Evolutionary conservation across 495 filamentous ascomycete genomes (phyloP), one percentile per base, ranked within the genome.

Genomic region (Trichoderma reesei): DNA sequence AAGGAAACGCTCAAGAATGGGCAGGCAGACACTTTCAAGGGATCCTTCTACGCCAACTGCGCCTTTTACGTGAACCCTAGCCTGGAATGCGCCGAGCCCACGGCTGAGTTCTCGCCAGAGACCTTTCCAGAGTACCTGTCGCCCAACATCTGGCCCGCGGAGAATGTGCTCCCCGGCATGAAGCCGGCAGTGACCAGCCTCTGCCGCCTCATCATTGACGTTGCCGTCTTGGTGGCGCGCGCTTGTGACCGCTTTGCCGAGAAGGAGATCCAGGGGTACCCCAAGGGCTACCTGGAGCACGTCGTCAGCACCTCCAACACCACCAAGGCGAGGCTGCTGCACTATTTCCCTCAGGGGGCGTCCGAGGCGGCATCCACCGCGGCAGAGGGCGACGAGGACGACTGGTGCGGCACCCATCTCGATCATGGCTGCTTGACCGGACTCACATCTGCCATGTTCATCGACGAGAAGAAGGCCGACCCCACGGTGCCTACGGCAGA

Each of bases 1-100:
- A 96, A 95, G 75, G 93, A 96, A 75, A 94, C 89, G n/a, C 85
- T 98, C 60, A 90, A 90, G 67, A 86, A 89, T 70, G 91, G 92
- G 65, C 86, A 88, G 65, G 90, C 92, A 67, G 94, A 99, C 69
- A 96, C 89, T 5, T 82, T 90, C 11, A 99, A 99, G 78, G 94
- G 94, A 63, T 96, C 91, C 18, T 99, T 89, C 80, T 99, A 98
- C 73, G 88, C 92, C 72, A 97, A 98, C 76, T 96, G 91, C 74
- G 90, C 90, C 61, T 97, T 96, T 80, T 93, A 94, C 73, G 85
- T 92, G 60, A 83, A 90, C 66, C 79, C 85, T 2, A 64, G 69
- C 2, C 78, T 91, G 5, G 78, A 85, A 11, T 83, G 82, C 59
- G 86, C 87, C 7, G 81, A 70, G 26, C 81, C 80, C 3, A 82